Conservation (phyloP, 495 filamentous ascomycete genomes). For the Hyaloscypha bicolor region DNA sequence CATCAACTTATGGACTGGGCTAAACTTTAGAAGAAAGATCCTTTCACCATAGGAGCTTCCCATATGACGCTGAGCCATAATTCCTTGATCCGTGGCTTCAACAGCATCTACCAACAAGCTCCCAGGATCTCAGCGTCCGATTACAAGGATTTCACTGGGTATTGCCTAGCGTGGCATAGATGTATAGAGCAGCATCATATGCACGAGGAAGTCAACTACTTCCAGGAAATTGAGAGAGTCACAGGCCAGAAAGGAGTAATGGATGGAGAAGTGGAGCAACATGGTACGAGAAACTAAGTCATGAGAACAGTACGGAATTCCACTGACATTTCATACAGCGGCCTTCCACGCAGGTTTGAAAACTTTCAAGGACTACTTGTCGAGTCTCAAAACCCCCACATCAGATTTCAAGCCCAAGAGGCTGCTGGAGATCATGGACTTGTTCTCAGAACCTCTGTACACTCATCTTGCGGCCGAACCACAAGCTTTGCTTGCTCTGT, state of each 20-base stretch:
- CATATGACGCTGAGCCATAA: constrained; percentile 51
- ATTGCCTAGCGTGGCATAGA: constrained; percentile 32
- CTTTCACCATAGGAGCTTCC: constrained; percentile 37
- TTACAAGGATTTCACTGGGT: constrained; percentile 43
- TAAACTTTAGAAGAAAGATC: constrained; percentile 16
- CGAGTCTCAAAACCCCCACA: neutral
- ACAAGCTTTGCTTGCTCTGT: constrained; percentile 31
- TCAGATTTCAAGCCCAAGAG: constrained; percentile 29
- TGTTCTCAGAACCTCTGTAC: constrained; percentile 38
- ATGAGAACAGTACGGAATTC: neutral
- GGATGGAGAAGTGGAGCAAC: constrained; percentile 28
- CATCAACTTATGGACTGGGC: neutral
- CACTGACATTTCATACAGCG: constrained; percentile 11
- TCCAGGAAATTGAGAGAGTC: constrained; percentile 37
- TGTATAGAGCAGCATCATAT: constrained; percentile 34
- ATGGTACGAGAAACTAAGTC: constrained; percentile 15
- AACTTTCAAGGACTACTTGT: constrained; percentile 29
- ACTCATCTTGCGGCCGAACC: constrained; percentile 45
- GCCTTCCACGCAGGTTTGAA: constrained; percentile 40
- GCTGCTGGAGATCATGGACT: constrained; percentile 41
- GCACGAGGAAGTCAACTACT: constrained; percentile 35
- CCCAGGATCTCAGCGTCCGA: constrained; percentile 36
- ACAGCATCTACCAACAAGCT: constrained; percentile 52
- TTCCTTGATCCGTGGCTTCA: constrained; percentile 50
- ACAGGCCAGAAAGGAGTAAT: constrained; percentile 32